These are phyloP conservation scores for Lentinus tigrinus DNA, from an alignment of 768 basidiomycete species.

Conservation along the genomic window DNA sequence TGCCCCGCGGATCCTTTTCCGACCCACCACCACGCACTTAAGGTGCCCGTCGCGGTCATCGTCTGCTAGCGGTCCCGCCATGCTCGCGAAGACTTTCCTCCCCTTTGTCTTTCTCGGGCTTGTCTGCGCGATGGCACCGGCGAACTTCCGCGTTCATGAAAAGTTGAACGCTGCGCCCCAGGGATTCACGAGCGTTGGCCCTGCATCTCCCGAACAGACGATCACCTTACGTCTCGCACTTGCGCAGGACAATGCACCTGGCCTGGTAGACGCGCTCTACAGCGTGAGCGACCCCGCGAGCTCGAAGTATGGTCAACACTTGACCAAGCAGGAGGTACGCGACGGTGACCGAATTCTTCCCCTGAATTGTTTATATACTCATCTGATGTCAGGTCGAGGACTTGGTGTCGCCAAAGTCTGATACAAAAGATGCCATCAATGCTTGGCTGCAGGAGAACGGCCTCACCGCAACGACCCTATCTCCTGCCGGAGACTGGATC, in stretches of 20 bases:
- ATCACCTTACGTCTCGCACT: conserved; percentile 40
- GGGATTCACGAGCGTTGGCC: conserved; percentile 29
- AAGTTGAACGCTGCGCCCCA: conserved; percentile 22
- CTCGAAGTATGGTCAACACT: conserved; percentile 33
- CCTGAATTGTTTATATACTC: too few species aligned
- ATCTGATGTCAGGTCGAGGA: not conserved
- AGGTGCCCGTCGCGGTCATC: too few species aligned
- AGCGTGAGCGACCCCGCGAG: conserved; percentile 38
- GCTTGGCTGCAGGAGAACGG: conserved; percentile 21
- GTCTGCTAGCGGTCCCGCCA: too few species aligned
- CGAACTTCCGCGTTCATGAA: conserved; percentile 27
- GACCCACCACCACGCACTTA: too few species aligned
- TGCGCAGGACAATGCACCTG: conserved; percentile 32
- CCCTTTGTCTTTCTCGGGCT: too few species aligned
- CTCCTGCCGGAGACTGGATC: conserved; percentile 28
- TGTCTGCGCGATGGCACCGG: too few species aligned
- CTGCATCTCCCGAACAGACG: conserved; percentile 28
- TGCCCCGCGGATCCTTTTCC: too few species aligned
- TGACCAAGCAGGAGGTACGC: conserved; percentile 33
- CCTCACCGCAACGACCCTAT: conserved; percentile 15
- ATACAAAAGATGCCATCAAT: conserved; percentile 19
- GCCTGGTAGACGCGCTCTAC: conserved; percentile 35
- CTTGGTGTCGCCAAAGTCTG: conserved; percentile 16
- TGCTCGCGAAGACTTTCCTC: too few species aligned
- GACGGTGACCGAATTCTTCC: too few species aligned